These are phyloP conservation scores for Ogataea thermomethanolica DNA, from an alignment of 805 yeast species.

Conservation along the genomic window DNA sequence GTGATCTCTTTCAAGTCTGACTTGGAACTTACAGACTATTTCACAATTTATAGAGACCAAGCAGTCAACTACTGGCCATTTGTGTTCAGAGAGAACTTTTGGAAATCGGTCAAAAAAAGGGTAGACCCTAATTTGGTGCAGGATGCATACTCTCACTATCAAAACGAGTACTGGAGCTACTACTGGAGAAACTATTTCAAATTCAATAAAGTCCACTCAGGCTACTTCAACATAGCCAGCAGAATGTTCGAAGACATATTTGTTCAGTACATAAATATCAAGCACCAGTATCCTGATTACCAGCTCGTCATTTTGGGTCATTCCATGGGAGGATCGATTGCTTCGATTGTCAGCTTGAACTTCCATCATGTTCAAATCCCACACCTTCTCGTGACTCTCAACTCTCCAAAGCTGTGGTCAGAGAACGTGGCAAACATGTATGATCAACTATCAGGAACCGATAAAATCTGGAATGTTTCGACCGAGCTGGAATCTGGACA, in stretches of 20 bases:
- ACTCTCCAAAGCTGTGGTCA: conserved; percentile 23
- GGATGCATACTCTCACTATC: conserved; percentile 10
- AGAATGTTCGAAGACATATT: conserved; percentile 21
- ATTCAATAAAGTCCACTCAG: conserved; percentile 19
- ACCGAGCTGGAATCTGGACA: conserved; percentile 16
- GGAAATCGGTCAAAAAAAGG: conserved; percentile 14
- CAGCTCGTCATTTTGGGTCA: conserved; percentile 18
- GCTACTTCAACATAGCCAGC: conserved; percentile 19
- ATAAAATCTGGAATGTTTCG: conserved; percentile 8
- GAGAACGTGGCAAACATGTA: conserved; percentile 18
- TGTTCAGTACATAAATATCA: conserved; percentile 12
- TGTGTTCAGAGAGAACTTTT: conserved; percentile 16
- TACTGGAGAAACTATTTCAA: conserved; percentile 16
- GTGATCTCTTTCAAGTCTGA: conserved; percentile 20
- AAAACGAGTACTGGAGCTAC: conserved; percentile 17
- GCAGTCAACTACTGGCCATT: conserved; percentile 19
- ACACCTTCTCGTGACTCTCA: conserved; percentile 18
- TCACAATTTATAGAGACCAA: conserved; percentile 18
- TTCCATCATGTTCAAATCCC: conserved; percentile 17
- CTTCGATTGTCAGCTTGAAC: conserved; percentile 17
- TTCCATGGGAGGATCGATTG: conserved; percentile 25
- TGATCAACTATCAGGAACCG: conserved; percentile 17
- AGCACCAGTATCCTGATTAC: conserved; percentile 14
- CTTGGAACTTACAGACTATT: conserved; percentile 18
- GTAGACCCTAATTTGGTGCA: neutral